Evolutionary conservation across 495 filamentous ascomycete genomes (phyloP), one percentile per base, ranked within the genome.

Genomic region (Massariosphaeria phaeospora): DNA sequence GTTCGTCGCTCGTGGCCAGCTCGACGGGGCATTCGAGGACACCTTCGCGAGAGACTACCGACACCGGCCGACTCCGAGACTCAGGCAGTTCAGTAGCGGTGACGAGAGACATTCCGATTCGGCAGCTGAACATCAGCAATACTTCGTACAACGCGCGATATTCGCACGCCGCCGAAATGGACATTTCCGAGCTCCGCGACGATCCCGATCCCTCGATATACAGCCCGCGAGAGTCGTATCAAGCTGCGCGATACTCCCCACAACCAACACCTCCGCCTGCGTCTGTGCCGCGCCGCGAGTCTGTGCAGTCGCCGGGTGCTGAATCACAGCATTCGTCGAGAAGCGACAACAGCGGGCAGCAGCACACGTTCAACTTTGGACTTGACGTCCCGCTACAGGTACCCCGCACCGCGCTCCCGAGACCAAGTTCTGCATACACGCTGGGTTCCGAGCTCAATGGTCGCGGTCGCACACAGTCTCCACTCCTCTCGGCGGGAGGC

Each of bases 351-450:
- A 63, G 54, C 26, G 58, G 47, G 20, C 21, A n/a, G 9, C 48
- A 48, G 10, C 11, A 48, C 17, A 26, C 17, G 15, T 54, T 60
- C 44, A 33, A 59, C n/a, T 49, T 59, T 30, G 55, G 61, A 17
- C 50, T 31, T 25, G 61, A 63, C 25, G 49, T 43, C 5, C 55
- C 42, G 17, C 52, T 64, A 12, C 61, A 57, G 31, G 55, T 63
- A 31, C 63, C 61, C 55, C 72, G 77, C 42, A 76, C 80, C 45
- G 77, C 76, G 27, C 54, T 84, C 25, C 73, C 78, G 20, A 76
- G 88, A 34, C 88, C 88, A 2, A 73, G 76, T 13, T 94, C 89
- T 2, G 69, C 81, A 2, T 87, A 88, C 62, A 89, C 86, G 0
- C 75, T 77, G 5, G 77, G 73, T 27, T 90, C 88, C 9, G 89